Percentiles rank a stretch among this genome's conserved stretches.
These are phyloP conservation scores for Didymella glomerata DNA, from an alignment of 2,329 filamentous ascomycete genomes.

Conservation along the genomic window DNA sequence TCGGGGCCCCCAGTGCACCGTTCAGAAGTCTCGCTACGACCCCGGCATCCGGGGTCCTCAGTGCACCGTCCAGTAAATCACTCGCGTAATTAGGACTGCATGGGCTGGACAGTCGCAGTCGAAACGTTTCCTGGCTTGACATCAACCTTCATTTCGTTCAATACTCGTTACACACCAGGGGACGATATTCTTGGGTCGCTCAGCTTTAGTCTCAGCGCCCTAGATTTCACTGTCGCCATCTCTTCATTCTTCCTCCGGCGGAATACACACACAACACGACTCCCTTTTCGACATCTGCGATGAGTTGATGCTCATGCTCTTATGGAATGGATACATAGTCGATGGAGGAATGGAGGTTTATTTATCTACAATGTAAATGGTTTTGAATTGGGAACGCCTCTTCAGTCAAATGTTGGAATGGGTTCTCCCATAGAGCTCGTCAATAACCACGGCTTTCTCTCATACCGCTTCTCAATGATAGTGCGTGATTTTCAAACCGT, in stretches of 20 bases:
- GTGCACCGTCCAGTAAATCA: slow-evolving; percentile 15
- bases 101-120: slow-evolving; percentile 3
- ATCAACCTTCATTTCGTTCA: slow-evolving; percentile 14
- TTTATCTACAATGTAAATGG: neutral
- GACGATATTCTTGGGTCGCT: neutral
- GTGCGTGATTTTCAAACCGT: neutral
- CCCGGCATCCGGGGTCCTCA: neutral
- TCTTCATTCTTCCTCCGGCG: neutral
- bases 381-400: neutral
- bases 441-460: neutral
- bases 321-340: neutral
- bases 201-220: neutral
- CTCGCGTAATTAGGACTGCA: neutral
- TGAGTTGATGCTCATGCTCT: neutral
- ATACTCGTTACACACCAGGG: neutral
- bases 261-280: neutral
- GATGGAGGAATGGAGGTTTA: neutral
- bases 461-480: too few relatives aligned
- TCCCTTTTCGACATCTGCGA: slow-evolving; percentile 4
- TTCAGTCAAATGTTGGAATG: neutral
- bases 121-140: neutral
- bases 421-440: slow-evolving; percentile 5
- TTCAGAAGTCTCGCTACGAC: neutral
- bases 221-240: neutral
- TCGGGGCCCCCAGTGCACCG: neutral